Conservation (phyloP, 768 basidiomycete species). For the Lanmaoa rubissima region DNA sequence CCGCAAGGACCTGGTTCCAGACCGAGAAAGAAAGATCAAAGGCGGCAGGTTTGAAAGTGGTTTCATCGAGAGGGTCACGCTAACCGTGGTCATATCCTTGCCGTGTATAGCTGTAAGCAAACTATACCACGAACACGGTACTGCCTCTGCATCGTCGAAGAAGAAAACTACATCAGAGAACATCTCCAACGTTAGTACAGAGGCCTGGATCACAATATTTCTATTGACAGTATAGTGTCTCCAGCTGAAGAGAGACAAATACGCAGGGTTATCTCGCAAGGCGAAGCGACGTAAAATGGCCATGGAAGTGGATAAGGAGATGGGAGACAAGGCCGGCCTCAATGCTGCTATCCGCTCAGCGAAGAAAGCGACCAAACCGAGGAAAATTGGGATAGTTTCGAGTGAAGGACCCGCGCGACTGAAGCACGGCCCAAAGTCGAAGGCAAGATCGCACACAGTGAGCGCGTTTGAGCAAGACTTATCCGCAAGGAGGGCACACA, state of each 20-base stretch:
- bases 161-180: constrained; percentile 33
- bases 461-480: constrained; percentile 61
- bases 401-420: constrained; percentile 33
- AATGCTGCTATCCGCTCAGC: constrained; percentile 82
- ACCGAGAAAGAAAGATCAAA: constrained; percentile 76
- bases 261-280: constrained; percentile 81
- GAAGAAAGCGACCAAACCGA: constrained; percentile 73
- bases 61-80: background rate
- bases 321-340: constrained; percentile 51
- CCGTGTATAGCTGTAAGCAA: constrained; percentile 65
- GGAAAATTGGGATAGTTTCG: constrained; percentile 67
- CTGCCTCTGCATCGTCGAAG: constrained; percentile 40
- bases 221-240: constrained; percentile 4
- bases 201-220: background rate
- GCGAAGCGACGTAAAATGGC: constrained; percentile 87
- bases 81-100: background rate
- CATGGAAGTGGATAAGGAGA: constrained; percentile 72
- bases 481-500: constrained; percentile 39
- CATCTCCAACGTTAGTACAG: constrained; percentile 40
- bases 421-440: constrained; percentile 34
- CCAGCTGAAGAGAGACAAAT: constrained; percentile 75
- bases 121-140: constrained; percentile 63
- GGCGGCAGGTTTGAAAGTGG: constrained; percentile 59
- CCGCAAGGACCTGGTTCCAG: constrained; percentile 99
- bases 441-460: constrained; percentile 30